Evolutionary conservation across 495 filamentous ascomycete genomes (phyloP).

Genomic region (Podospora anserina): DNA sequence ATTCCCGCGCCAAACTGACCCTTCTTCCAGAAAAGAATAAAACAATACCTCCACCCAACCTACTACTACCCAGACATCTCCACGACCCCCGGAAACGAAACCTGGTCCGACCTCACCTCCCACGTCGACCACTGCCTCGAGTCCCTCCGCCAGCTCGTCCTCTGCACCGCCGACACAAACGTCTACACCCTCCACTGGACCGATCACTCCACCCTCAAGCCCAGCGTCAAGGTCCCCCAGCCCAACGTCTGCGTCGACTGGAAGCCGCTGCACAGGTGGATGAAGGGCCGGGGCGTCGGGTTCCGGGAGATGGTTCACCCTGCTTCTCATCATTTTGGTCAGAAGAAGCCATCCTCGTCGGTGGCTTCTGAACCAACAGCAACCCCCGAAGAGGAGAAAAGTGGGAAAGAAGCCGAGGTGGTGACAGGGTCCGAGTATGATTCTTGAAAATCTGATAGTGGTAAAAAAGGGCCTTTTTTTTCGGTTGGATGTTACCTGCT

Average conservation of each 20-base stretch:
- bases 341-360: too few species aligned
- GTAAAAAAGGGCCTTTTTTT: too few species aligned
- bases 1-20: too few species aligned
- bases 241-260: conserved; percentile 36
- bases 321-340: too few species aligned
- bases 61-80: conserved; percentile 18
- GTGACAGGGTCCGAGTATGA: too few species aligned
- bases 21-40: conserved; percentile 22
- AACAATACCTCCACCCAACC: conserved; percentile 26
- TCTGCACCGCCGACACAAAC: conserved; percentile 19
- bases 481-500: too few species aligned
- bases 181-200: conserved; percentile 26
- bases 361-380: too few species aligned
- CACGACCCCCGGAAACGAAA: conserved; percentile 8
- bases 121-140: conserved; percentile 29
- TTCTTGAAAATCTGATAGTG: too few species aligned
- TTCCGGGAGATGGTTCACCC: conserved; percentile 21
- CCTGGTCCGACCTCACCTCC: conserved; percentile 16
- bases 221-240: conserved; percentile 17
- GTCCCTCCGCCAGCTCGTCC: conserved; percentile 17
- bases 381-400: too few species aligned
- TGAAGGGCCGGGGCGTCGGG: conserved; percentile 26
- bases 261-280: conserved; percentile 30
- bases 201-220: conserved; percentile 16
- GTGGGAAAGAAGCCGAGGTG: too few species aligned